Evolutionary conservation across 78 protist genomes (phyloP).

Genomic region (Cavenderia fasciculata): DNA sequence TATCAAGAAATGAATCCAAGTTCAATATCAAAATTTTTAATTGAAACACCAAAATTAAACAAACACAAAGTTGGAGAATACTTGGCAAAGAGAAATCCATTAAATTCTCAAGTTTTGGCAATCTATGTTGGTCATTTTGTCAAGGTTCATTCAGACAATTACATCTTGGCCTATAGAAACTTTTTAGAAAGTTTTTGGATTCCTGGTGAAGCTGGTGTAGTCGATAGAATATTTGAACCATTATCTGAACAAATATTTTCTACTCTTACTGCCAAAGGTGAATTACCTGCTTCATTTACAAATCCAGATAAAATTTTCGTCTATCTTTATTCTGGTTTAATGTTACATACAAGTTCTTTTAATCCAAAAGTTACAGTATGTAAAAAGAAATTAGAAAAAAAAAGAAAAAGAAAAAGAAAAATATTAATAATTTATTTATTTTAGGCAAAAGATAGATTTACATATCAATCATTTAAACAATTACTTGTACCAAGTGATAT

Average conservation of each 20-base stretch:
- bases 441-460: constrained; percentile 23
- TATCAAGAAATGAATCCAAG: constrained; percentile 4
- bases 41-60: constrained; percentile 43
- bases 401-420: too few relatives aligned
- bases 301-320: constrained; percentile 74
- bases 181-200: constrained; percentile 63
- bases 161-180: constrained; percentile 13
- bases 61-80: constrained; percentile 57
- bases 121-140: constrained; percentile 26
- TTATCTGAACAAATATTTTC: not conserved
- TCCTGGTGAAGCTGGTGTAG: constrained; percentile 56
- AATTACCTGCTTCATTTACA: not conserved
- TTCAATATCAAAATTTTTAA: constrained; percentile 27
- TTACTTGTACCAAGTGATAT: not conserved
- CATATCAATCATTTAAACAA: not conserved
- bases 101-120: constrained; percentile 5
- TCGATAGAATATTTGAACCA: constrained; percentile 30
- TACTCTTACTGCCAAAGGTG: not conserved
- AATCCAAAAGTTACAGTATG: constrained; percentile 11
- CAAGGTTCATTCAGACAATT: not conserved
- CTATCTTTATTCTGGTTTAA: constrained; percentile 81
- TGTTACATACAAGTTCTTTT: constrained; percentile 77
- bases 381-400: not conserved
- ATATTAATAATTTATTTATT: not conserved
- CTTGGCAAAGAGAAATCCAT: constrained; percentile 24